These are phyloP conservation scores for Ceratobasidium sp. DNA, from an alignment of 1,284 basidiomycete species.

Conservation along the genomic window DNA sequence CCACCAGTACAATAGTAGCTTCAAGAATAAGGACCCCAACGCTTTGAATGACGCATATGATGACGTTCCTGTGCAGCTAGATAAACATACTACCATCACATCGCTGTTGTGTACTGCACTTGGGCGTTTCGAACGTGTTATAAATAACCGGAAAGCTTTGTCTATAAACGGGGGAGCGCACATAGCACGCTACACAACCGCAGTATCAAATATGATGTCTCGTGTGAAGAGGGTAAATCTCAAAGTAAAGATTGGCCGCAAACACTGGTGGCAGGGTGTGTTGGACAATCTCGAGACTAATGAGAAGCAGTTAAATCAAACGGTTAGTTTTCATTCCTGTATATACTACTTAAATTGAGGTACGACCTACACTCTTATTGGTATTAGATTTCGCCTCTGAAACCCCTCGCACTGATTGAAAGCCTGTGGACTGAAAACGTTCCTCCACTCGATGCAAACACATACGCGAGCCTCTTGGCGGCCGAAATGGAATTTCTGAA, in stretches of 20 bases:
- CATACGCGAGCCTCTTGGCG: not conserved
- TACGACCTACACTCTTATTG: not conserved
- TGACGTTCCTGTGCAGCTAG: not conserved
- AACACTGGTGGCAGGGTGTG: not conserved
- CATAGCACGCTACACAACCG: not conserved
- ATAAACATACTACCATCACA: not conserved
- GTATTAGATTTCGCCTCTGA: not conserved
- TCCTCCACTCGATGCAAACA: not conserved
- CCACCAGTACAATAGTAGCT: not conserved
- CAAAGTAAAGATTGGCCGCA: not conserved
- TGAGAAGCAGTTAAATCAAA: too few relatives aligned
- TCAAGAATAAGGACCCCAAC: not conserved
- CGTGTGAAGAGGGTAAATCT: not conserved
- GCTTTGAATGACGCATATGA: not conserved
- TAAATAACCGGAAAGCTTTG: not conserved
- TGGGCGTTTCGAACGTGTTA: not conserved
- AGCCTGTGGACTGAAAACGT: not conserved
- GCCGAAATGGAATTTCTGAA: not conserved
- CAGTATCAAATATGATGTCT: not conserved
- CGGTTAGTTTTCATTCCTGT: too few relatives aligned
- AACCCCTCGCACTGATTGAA: not conserved
- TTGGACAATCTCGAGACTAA: not conserved
- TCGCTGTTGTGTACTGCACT: not conserved
- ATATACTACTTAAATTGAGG: too few relatives aligned
- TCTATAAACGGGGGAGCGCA: not conserved